phyloP scores from a whole-genome alignment of 2,329 filamentous ascomycete species.

The Ophiosphaerella korrae region DNA sequence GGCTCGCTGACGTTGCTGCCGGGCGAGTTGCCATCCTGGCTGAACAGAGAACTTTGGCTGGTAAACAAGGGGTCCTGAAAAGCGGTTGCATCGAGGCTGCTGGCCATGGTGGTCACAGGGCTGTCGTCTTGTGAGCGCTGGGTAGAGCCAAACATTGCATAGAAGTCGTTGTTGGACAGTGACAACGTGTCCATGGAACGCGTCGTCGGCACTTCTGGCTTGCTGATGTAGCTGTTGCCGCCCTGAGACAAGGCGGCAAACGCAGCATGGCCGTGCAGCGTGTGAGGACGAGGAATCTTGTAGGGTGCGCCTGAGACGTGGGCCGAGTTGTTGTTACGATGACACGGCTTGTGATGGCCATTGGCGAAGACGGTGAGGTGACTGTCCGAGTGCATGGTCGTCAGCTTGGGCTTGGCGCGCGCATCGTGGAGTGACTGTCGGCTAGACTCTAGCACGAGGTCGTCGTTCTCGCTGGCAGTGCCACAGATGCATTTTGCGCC shows the following conservation, averaged over 20 bases:
- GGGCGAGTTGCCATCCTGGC: constrained; percentile 41
- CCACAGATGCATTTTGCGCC: constrained; percentile 66
- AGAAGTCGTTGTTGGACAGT: constrained; percentile 45
- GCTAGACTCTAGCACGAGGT: constrained; percentile 52
- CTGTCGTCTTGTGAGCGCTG: constrained; percentile 34
- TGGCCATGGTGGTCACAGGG: constrained; percentile 33
- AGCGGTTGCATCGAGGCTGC: constrained; percentile 35
- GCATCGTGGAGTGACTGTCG: constrained; percentile 51
- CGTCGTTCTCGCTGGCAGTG: constrained; percentile 60
- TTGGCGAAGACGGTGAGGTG: constrained; percentile 66
- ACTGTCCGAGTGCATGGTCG: constrained; percentile 63
- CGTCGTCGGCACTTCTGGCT: constrained; percentile 27
- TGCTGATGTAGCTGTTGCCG: constrained; percentile 28
- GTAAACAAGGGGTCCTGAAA: constrained; percentile 38
- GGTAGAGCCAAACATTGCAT: constrained; percentile 42
- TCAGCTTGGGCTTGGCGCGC: constrained; percentile 62
- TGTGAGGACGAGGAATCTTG: constrained; percentile 59
- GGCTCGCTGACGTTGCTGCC: constrained; percentile 42
- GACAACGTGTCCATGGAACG: constrained; percentile 45
- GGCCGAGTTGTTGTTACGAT: constrained; percentile 68
- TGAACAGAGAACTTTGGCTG: constrained; percentile 26
- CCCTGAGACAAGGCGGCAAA: constrained; percentile 34
- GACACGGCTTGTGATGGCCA: constrained; percentile 68
- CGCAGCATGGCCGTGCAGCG: constrained; percentile 40
- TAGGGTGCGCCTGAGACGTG: constrained; percentile 68